These are phyloP conservation scores for Phytopythium chamaehyphon DNA, from an alignment of 352 stramenopile genomes.

Conservation along the genomic window DNA sequence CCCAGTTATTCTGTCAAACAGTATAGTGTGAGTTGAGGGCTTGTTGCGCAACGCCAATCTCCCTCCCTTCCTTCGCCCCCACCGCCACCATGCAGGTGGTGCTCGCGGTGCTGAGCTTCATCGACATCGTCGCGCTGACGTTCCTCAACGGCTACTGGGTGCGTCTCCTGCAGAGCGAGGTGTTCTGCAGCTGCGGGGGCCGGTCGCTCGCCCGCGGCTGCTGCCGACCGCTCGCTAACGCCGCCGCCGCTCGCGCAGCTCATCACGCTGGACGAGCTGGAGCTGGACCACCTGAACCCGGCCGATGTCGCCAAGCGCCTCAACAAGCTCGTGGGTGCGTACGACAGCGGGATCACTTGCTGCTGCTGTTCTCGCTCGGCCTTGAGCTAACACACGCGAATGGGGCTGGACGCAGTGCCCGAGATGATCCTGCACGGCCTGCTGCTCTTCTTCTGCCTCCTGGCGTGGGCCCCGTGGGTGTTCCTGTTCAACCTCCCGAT, in stretches of 20 bases:
- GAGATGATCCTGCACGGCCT: slow-evolving; percentile 80
- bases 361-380: not conserved
- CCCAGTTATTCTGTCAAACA: too few relatives aligned
- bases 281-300: slow-evolving; percentile 85
- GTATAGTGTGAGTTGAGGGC: too few relatives aligned
- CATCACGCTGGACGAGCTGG: slow-evolving; percentile 82
- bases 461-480: slow-evolving; percentile 73
- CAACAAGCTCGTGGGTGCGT: slow-evolving; percentile 82
- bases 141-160: slow-evolving; percentile 89
- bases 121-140: slow-evolving; percentile 81
- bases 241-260: slow-evolving; percentile 28
- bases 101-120: slow-evolving; percentile 75
- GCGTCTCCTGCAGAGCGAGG: slow-evolving; percentile 8
- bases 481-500: slow-evolving; percentile 80
- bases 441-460: slow-evolving; percentile 67
- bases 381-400: not conserved
- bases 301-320: slow-evolving; percentile 80
- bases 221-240: slow-evolving; percentile 2
- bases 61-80: too few relatives aligned
- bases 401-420: slow-evolving; percentile 31
- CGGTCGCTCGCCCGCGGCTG: not conserved
- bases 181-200: not conserved
- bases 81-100: slow-evolving; percentile 55
- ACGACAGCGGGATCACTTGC: too few relatives aligned
- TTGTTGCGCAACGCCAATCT: too few relatives aligned